Evolutionary conservation across 2,329 filamentous ascomycete species (phyloP).

Genomic region (Catunica adiposa): DNA sequence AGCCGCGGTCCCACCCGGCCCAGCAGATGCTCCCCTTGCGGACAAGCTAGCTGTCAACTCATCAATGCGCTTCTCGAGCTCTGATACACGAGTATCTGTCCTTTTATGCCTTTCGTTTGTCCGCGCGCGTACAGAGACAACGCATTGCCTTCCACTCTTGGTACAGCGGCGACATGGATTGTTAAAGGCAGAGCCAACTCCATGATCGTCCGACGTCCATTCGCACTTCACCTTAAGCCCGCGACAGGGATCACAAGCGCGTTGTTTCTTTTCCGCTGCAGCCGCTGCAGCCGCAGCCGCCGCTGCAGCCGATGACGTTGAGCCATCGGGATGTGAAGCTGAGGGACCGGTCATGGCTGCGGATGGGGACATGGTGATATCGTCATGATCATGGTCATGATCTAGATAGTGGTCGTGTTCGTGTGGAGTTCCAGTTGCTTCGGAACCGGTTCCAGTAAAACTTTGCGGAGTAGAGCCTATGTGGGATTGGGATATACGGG

Average conservation of each 20-base stretch:
- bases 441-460: not conserved
- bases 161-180: slow-evolving; percentile 59
- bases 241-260: slow-evolving; percentile 61
- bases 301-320: not conserved
- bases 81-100: slow-evolving; percentile 73
- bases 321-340: not conserved
- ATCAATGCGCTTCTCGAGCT: slow-evolving; percentile 87
- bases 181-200: slow-evolving; percentile 23
- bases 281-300: slow-evolving; percentile 15
- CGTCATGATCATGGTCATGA: not conserved
- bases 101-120: slow-evolving; percentile 66
- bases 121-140: slow-evolving; percentile 56
- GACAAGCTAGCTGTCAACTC: slow-evolving; percentile 67
- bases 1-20: not conserved
- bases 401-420: not conserved
- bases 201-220: slow-evolving; percentile 41
- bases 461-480: not conserved
- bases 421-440: not conserved
- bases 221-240: slow-evolving; percentile 75
- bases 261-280: slow-evolving; percentile 45
- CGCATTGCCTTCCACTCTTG: slow-evolving; percentile 62
- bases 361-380: not conserved
- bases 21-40: slow-evolving; percentile 22
- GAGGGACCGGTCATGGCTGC: not conserved
- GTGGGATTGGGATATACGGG: not conserved